phyloP scores from a whole-genome alignment of 2,329 filamentous ascomycete genomes.

The Keithomyces neogunnii region DNA sequence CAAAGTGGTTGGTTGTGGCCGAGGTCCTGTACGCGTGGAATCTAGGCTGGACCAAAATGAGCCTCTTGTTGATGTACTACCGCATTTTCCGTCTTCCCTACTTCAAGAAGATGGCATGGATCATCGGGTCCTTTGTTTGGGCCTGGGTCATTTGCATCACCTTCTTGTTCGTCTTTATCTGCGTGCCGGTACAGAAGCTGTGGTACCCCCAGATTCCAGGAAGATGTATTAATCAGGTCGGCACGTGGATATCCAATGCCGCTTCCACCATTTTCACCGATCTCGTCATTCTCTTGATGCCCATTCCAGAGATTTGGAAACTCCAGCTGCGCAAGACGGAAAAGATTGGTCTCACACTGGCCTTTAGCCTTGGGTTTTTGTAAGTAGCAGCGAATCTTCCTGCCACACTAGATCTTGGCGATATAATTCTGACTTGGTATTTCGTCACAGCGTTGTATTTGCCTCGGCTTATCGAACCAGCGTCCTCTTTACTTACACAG shows the following conservation, averaged over 20 bases:
- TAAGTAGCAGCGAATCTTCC: constrained; percentile 15
- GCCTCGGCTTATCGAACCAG: constrained; percentile 38
- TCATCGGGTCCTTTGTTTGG: constrained; percentile 33
- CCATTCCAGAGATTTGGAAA: constrained; percentile 36
- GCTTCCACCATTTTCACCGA: constrained; percentile 39
- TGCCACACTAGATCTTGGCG: not conserved
- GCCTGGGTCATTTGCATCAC: constrained; percentile 39
- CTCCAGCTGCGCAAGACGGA: constrained; percentile 31
- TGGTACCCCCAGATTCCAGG: constrained; percentile 38
- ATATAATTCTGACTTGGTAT: not conserved
- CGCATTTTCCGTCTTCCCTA: constrained; percentile 39
- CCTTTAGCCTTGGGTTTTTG: constrained; percentile 37
- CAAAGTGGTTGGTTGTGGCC: constrained; percentile 37
- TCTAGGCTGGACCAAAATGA: constrained; percentile 40
- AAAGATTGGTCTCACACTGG: constrained; percentile 34
- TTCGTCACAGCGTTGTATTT: constrained; percentile 31
- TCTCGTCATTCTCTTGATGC: constrained; percentile 34
- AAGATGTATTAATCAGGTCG: constrained; percentile 39
- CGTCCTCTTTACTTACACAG: constrained; percentile 35
- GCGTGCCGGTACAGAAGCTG: constrained; percentile 38
- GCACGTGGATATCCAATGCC: constrained; percentile 41
- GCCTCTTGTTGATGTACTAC: constrained; percentile 42
- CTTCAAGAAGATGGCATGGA: constrained; percentile 32
- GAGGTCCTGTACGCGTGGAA: constrained; percentile 40
- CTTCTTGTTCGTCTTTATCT: constrained; percentile 44